phyloP scores from a whole-genome alignment of 768 basidiomycete species.

The Mycena metata region DNA sequence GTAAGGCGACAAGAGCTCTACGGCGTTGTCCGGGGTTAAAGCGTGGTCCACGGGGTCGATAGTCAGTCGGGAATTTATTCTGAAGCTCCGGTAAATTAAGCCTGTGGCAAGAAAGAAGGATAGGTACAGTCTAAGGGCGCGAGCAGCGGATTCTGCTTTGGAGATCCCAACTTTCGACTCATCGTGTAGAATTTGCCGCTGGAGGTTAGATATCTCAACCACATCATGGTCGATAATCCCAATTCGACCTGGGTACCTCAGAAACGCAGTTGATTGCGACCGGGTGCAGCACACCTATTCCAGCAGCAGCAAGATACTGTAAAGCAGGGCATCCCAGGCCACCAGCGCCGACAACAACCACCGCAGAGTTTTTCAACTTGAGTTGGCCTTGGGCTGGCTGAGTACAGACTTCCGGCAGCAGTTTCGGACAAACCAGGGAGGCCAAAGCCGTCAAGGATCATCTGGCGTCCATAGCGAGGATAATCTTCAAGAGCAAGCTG shows the following conservation, averaged over 20 bases:
- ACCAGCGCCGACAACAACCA: conserved; percentile 93
- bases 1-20: conserved; percentile 70
- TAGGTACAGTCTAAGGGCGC: conserved; percentile 72
- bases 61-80: conserved; percentile 79
- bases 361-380: conserved; percentile 79
- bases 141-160: conserved; percentile 88
- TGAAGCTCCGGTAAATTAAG: conserved; percentile 48
- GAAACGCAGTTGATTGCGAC: conserved; percentile 1
- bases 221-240: conserved; percentile 91
- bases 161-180: conserved; percentile 78
- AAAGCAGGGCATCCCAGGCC: conserved; percentile 96
- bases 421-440: conserved; percentile 70
- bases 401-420: background rate
- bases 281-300: conserved; percentile 75
- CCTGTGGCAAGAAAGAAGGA: background rate
- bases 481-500: conserved; percentile 76
- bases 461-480: conserved; percentile 93
- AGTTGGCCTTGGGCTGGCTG: conserved; percentile 75
- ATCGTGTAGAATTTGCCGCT: conserved; percentile 92
- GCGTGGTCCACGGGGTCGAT: conserved; percentile 68
- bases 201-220: conserved; percentile 91
- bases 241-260: conserved; percentile 71
- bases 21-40: conserved; percentile 74
- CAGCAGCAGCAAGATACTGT: conserved; percentile 93
- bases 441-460: conserved; percentile 93